A percentile compares a stretch with the other conserved stretches of the same genome.
phyloP scores from a whole-genome alignment of 2,329 filamentous ascomycete species.

The Scedosporium minutisporum region DNA sequence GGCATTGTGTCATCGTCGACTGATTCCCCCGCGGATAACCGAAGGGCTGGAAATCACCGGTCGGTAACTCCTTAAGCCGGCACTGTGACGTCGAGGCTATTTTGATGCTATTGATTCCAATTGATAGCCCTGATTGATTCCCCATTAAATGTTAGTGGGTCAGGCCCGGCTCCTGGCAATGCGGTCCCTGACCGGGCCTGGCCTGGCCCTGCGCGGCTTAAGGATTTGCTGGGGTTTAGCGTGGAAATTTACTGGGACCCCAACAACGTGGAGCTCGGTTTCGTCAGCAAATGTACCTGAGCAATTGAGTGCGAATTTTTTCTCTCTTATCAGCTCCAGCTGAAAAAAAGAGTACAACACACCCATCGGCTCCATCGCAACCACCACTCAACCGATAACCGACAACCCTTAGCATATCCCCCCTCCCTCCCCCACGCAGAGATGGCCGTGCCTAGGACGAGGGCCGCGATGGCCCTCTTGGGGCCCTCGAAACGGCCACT shows the following conservation, averaged over 20 bases:
- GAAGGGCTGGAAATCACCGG: constrained; percentile 12
- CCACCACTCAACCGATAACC: neutral
- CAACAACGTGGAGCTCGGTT: too few relatives aligned
- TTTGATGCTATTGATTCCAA: neutral
- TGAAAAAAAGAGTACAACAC: neutral
- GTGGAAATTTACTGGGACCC: too few relatives aligned
- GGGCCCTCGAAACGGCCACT: constrained; percentile 17
- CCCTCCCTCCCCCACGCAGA: neutral
- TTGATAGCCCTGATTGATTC: neutral
- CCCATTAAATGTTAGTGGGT: neutral
- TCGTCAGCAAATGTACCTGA: too few relatives aligned
- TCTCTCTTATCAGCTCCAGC: too few relatives aligned
- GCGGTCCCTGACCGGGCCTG: too few relatives aligned
- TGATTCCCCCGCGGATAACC: constrained; percentile 26
- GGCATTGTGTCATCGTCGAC: constrained; percentile 23
- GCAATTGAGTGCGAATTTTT: too few relatives aligned
- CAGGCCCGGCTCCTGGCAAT: neutral
- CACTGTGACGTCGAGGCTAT: neutral
- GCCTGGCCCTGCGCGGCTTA: too few relatives aligned
- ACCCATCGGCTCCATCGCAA: neutral
- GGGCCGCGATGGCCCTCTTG: constrained; percentile 1
- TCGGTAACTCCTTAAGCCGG: constrained; percentile 1
- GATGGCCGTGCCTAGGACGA: constrained; percentile 1
- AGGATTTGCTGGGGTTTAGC: too few relatives aligned
- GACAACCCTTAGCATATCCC: neutral